A percentile compares a stretch with the other conserved stretches of the same genome.
Conservation (phyloP, 139 green algal species). For the Picochlorum sp. region DNA sequence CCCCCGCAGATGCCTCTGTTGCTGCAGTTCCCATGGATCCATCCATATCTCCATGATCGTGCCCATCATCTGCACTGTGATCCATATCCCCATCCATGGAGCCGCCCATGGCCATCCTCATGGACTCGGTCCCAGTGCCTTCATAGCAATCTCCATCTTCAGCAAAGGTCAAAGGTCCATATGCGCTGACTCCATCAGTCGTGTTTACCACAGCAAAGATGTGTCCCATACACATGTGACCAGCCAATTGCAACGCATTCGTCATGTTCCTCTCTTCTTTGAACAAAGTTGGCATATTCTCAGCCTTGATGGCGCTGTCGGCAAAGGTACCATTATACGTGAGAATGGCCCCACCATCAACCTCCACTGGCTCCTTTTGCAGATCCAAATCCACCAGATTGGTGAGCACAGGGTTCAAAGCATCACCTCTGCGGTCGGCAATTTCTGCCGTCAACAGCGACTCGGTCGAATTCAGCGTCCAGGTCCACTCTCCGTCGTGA, state of each 20-base stretch:
- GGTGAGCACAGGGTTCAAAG: conserved; percentile 3
- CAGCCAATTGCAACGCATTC: conserved; percentile 2
- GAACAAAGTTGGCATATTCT: conserved; percentile 4
- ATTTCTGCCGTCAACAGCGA: conserved; percentile 5
- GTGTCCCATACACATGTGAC: neutral
- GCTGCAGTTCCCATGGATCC: neutral
- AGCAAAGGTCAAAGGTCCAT: neutral
- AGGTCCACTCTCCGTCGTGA: conserved; percentile 4
- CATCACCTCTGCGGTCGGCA: conserved; percentile 3
- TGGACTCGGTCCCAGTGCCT: neutral
- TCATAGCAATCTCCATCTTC: conserved; percentile 5
- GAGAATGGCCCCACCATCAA: conserved; percentile 4
- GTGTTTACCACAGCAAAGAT: conserved; percentile 1
- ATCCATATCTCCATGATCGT: conserved; percentile 3
- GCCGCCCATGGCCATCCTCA: conserved; percentile 1
- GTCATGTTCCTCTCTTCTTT: conserved; percentile 4
- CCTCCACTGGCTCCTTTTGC: neutral
- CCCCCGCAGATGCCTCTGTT: neutral
- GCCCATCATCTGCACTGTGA: neutral
- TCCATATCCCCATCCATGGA: conserved; percentile 1
- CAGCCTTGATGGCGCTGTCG: neutral
- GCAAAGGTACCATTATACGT: conserved; percentile 2
- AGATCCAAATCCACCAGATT: neutral
- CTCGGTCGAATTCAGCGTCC: conserved; percentile 3
- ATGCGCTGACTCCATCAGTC: conserved; percentile 2